Percentiles rank a stretch among this genome's conserved stretches.
Evolutionary conservation across 192 early-diverging fungal species (phyloP).

Genomic region (Backusella tuberculispora): DNA sequence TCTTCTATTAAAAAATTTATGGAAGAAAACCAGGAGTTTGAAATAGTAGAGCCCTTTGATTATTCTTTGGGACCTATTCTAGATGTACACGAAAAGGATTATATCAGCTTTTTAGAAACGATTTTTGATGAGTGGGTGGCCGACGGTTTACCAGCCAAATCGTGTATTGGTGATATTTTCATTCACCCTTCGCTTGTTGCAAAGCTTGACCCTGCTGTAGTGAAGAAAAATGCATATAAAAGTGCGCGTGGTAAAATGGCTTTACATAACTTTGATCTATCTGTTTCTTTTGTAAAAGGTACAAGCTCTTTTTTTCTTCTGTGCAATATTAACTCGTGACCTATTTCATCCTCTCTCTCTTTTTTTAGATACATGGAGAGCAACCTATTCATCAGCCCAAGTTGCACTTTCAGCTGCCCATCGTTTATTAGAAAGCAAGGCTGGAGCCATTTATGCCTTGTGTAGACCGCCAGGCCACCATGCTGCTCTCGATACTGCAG

Average conservation of each 20-base stretch:
- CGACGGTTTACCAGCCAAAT: constrained; percentile 16
- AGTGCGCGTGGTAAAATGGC: constrained; percentile 1
- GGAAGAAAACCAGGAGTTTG: constrained; percentile 13
- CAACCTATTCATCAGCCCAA: constrained; percentile 66
- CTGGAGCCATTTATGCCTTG: constrained; percentile 56
- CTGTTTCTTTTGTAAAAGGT: constrained; percentile 23
- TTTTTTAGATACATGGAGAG: constrained; percentile 60
- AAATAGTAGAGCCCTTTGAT: constrained; percentile 39
- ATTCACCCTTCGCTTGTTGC: background rate
- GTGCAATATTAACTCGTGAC: background rate
- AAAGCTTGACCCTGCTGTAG: background rate
- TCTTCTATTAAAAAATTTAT: constrained; percentile 27
- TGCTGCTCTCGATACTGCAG: constrained; percentile 52
- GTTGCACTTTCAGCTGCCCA: constrained; percentile 65
- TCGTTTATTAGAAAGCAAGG: constrained; percentile 48
- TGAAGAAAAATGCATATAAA: constrained; percentile 5
- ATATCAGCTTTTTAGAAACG: constrained; percentile 59
- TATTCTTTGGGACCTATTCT: constrained; percentile 60
- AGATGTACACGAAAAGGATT: constrained; percentile 60
- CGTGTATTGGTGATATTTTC: constrained; percentile 6
- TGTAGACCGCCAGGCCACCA: constrained; percentile 65
- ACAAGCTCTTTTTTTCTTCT: background rate
- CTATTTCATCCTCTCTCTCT: constrained; percentile 45
- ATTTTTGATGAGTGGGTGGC: constrained; percentile 60
- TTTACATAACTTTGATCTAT: constrained; percentile 11